Percentiles rank a stretch among this genome's conserved stretches.
Conservation (phyloP, 2,329 filamentous ascomycete species). For the Penicillium sp. region DNA sequence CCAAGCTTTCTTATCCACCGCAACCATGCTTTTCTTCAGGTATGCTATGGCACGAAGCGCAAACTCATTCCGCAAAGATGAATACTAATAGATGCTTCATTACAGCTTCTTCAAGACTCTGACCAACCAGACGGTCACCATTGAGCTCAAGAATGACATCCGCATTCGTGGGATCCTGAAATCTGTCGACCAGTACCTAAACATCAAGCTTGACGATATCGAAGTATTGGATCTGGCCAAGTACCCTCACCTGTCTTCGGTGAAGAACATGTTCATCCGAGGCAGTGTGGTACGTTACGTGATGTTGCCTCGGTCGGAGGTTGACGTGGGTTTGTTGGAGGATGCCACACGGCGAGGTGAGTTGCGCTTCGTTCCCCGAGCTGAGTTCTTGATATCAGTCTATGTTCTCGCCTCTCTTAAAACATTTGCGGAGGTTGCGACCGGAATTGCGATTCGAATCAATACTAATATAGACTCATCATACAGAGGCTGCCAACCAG, state of each 20-base stretch:
- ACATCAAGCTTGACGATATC: conserved; percentile 98
- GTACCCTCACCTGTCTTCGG: conserved; percentile 87
- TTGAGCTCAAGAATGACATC: conserved; percentile 99
- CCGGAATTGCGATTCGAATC: neutral
- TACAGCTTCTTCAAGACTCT: conserved; percentile 96
- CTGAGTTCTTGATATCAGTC: neutral
- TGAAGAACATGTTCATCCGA: conserved; percentile 95
- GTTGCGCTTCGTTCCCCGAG: conserved; percentile 15
- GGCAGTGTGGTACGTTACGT: conserved; percentile 92
- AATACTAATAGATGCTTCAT: neutral
- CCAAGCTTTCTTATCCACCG: conserved; percentile 15
- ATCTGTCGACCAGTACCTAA: conserved; percentile 97
- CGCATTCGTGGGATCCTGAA: conserved; percentile 93
- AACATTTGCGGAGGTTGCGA: neutral
- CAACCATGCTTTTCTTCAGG: conserved; percentile 56
- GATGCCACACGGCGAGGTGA: conserved; percentile 85
- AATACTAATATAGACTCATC: conserved; percentile 16
- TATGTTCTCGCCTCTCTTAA: neutral
- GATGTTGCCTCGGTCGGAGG: conserved; percentile 75
- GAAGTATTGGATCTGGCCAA: conserved; percentile 88
- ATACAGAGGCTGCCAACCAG: conserved; percentile 51
- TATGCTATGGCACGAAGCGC: conserved; percentile 21
- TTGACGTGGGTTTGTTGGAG: conserved; percentile 83
- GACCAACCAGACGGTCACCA: conserved; percentile 93
- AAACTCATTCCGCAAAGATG: neutral